These are phyloP conservation scores for Triticum timopheevii DNA, from an alignment of 176 grass and related monocot species.

Conservation along the genomic window DNA sequence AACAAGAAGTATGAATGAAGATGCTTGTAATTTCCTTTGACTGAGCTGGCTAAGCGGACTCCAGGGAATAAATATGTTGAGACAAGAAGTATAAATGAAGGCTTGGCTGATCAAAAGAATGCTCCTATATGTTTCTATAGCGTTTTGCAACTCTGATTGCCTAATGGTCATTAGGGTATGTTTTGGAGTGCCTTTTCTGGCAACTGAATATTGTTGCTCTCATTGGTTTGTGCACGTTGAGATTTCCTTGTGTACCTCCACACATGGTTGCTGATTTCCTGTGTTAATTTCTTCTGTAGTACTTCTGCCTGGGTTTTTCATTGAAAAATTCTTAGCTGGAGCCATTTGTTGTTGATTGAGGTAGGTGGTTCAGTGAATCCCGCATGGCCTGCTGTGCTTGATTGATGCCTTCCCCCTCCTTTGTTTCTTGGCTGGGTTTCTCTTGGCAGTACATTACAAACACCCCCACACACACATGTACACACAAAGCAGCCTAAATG, in stretches of 20 bases:
- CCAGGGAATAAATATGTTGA: neutral
- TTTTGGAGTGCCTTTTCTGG: too few species aligned
- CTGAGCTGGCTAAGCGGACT: neutral
- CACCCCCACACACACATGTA: neutral
- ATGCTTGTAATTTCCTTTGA: neutral
- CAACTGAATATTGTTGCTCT: neutral
- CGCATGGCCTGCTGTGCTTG: constrained; percentile 22
- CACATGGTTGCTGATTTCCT: too few species aligned
- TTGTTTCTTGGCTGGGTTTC: neutral
- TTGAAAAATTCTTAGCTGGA: too few species aligned
- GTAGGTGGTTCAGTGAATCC: neutral
- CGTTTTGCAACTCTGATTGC: neutral
- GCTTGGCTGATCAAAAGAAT: neutral
- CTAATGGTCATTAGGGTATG: neutral
- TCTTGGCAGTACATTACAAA: neutral
- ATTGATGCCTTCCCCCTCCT: neutral
- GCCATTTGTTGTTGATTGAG: too few species aligned
- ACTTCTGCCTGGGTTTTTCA: too few species aligned
- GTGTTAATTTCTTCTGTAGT: neutral
- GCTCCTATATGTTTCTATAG: neutral
- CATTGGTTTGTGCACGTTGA: too few species aligned
- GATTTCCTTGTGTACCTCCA: too few species aligned
- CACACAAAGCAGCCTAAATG: neutral
- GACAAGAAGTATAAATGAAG: constrained; percentile 10
- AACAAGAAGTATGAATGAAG: constrained; percentile 8